Base-by-base conservation (phyloP, 805 yeast species). In the Grigorovia yakushimaensis region DNA sequence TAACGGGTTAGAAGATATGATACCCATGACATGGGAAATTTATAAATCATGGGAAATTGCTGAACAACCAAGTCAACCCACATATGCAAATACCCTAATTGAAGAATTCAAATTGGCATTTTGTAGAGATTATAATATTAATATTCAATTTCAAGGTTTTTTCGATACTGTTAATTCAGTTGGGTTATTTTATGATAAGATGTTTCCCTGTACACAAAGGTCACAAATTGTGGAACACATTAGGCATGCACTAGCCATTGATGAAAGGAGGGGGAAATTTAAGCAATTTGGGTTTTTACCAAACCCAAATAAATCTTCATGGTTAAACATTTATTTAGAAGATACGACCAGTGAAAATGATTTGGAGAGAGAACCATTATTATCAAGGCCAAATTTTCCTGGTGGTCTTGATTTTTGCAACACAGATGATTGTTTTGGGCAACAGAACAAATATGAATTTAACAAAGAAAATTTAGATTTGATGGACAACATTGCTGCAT, bases 111-210 rank as follows among this genome's bases (percentile, higher is more conserved):
- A 69, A 50, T 67, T 64, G 42, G 76, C 81, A 0, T 82, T 81
- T 56, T 72, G 78, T 13, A 61, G 78, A 43, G 54, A 66, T 4
- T 60, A 65, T 5, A 54, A 61, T 2, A 73, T 78, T 3, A 56
- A 55, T 8, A 70, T 82, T 43, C 73, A 74, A 51, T 79, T 80
- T 49, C 74, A 81, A 72, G 88, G 88, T 0, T 60, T 82, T 18
- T 82, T 82, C 73, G 88, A 82, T 62, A 76, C 85, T 0, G 79
- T 81, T 18, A 80, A 79, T 56, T 79, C 86, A 1, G 80, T 81
- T 19, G 88, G 88, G 0, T 54, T 80, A 9, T 48, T 81, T 4
- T 66, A 78, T 39, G 84, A 80, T 54, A 62, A 77, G 38, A 51
- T 77, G 58, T 81, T 81, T 51, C 85, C 86, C 0, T 78, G 69